Evolutionary conservation across 148 eudicot species (phyloP), one percentile per base, ranked within the genome.

Genomic region (Camellia granthamiana): DNA sequence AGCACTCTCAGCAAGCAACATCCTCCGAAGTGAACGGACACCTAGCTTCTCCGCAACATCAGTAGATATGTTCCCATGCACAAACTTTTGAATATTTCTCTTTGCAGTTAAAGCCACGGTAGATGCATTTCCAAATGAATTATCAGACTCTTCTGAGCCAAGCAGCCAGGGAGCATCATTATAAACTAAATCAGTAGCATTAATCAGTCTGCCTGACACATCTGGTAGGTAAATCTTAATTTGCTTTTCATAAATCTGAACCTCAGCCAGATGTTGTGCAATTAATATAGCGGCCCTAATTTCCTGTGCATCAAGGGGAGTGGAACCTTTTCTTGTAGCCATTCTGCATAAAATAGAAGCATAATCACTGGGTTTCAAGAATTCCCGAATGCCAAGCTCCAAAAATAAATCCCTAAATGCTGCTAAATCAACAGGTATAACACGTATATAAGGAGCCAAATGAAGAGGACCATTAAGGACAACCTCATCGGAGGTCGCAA

Each of bases 141-240:
- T 84, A 64, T 86, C 85, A 74, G 91, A 82, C 85, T 90, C 88
- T 79, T 94, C 99, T 72, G 88, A 84, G 70, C 93, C 99, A 86
- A 92, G 97, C 92, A 96, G 90, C 99, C 99, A 96, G 21, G 99
- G 99, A 77, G 99, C 99, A 88, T 96, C 99, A 85, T 96, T 96
- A 83, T 91, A 96, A 75, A 94, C 97, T 68, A 96, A 89, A 79
- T 91, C 95, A 75, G 94, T 89, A 59, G 97, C 93, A 83, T 81
- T 83, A 60, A 82, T 69, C 42, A 96, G 92, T 71, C 89, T 90
- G 81, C 94, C 83, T 66, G 98, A 94, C 60, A 87, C 71, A 83
- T 96, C 98, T 71, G 99, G 99, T 72, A 96, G 85, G 89, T 88
- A 94, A 75, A 96, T 89, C 80, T 83, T 84, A 71, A 90, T 84